Percentiles rank a stretch among this genome's conserved stretches.
Evolutionary conservation across 2,329 filamentous ascomycete species (phyloP).

Genomic region (Amesomyces nigricolor): DNA sequence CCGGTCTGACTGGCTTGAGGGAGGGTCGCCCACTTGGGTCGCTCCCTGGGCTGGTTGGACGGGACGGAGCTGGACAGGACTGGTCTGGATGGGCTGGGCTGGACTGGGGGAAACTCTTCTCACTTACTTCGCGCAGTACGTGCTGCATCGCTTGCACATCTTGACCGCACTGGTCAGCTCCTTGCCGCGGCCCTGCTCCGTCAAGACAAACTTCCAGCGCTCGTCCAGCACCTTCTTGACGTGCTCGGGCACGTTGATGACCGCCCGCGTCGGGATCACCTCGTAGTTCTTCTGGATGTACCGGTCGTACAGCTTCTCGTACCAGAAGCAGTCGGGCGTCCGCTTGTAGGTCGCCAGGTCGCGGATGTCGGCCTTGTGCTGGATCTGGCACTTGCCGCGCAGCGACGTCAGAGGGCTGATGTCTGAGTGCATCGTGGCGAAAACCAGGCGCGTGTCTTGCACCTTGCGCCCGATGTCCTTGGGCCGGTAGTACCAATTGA

Average conservation of each 20-base stretch:
- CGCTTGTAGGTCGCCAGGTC: constrained; percentile 81
- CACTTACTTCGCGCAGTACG: constrained; percentile 84
- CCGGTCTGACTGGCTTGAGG: neutral
- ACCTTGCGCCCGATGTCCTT: constrained; percentile 92
- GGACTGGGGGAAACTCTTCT: no score
- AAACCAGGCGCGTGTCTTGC: constrained; percentile 84
- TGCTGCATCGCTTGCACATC: constrained; percentile 84
- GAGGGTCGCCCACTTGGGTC: constrained; percentile 3
- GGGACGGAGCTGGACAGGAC: neutral
- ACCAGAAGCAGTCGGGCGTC: constrained; percentile 86
- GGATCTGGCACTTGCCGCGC: constrained; percentile 87
- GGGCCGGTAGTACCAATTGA: constrained; percentile 98
- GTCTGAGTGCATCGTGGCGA: constrained; percentile 98
- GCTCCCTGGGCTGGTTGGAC: neutral
- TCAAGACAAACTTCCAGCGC: constrained; percentile 92
- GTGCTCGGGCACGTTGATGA: constrained; percentile 92
- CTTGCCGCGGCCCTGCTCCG: constrained; percentile 89
- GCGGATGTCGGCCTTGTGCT: constrained; percentile 79
- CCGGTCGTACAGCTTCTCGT: constrained; percentile 93
- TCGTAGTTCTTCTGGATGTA: constrained; percentile 99
- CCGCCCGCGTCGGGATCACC: constrained; percentile 81
- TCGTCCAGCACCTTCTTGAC: constrained; percentile 96
- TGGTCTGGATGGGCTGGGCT: no score
- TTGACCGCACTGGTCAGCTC: constrained; percentile 95
- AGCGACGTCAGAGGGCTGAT: constrained; percentile 86